Evolutionary conservation across 2,329 filamentous ascomycete species (phyloP).

Genomic region (Fusarium xylarioides): DNA sequence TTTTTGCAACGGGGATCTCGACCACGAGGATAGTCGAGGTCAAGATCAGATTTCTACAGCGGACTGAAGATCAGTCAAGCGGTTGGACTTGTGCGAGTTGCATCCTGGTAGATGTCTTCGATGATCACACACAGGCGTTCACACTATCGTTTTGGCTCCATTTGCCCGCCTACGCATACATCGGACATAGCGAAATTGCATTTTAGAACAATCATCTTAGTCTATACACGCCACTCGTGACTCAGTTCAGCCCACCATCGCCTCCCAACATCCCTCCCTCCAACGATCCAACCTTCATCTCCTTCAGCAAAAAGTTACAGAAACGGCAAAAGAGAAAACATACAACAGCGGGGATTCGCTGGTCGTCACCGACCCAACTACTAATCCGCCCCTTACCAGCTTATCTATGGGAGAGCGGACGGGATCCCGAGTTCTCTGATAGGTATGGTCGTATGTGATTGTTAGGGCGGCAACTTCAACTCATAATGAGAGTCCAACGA

Average conservation of each 20-base stretch:
- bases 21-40: constrained; percentile 9
- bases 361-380: constrained; percentile 21
- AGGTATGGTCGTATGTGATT: constrained; percentile 4
- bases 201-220: not conserved
- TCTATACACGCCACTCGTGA: not conserved
- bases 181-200: not conserved
- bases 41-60: not conserved
- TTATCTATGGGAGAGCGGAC: constrained; percentile 15
- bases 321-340: not conserved
- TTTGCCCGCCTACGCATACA: not conserved
- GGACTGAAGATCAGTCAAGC: not conserved
- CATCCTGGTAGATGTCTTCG: not conserved
- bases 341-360: constrained; percentile 17
- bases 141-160: not conserved
- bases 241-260: not conserved
- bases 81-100: not conserved
- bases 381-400: constrained; percentile 4
- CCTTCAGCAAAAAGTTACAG: not conserved
- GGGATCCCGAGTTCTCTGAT: constrained; percentile 4
- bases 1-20: constrained; percentile 46
- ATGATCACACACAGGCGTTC: not conserved
- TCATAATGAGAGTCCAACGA: accelerated
- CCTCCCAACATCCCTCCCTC: not conserved
- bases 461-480: accelerated
- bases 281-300: not conserved